Evolutionary conservation across 73 alveolate species (phyloP).

Genomic region (Paramecium biaurelia): DNA sequence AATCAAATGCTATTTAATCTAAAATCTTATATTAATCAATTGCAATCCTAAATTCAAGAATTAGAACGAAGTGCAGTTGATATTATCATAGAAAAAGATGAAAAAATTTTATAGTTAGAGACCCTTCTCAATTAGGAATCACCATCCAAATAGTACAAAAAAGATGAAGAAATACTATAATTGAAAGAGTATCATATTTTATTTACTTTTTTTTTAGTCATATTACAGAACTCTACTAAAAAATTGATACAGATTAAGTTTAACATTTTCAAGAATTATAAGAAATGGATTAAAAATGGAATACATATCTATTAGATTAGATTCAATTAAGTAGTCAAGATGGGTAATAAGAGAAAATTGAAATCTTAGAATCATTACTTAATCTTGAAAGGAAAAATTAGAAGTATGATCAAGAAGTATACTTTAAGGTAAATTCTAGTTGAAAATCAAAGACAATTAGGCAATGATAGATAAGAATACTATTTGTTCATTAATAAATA

Average conservation of each 20-base stretch:
- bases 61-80: constrained; percentile 6
- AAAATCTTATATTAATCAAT: neutral
- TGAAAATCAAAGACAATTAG: neutral
- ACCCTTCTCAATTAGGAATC: neutral
- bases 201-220: neutral
- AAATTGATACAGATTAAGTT: neutral
- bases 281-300: neutral
- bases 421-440: neutral
- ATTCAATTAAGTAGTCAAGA: neutral
- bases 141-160: neutral
- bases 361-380: neutral
- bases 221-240: neutral
- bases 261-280: neutral
- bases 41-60: neutral
- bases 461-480: neutral
- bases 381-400: neutral
- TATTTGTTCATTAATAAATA: neutral
- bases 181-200: neutral
- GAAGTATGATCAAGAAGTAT: neutral
- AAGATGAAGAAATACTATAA: neutral
- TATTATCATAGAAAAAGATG: constrained; percentile 20
- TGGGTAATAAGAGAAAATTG: neutral
- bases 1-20: neutral
- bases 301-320: neutral
- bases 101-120: neutral